These are phyloP conservation scores for Leishmania lainsoni DNA, from an alignment of 208 protist species.

Conservation along the genomic window DNA sequence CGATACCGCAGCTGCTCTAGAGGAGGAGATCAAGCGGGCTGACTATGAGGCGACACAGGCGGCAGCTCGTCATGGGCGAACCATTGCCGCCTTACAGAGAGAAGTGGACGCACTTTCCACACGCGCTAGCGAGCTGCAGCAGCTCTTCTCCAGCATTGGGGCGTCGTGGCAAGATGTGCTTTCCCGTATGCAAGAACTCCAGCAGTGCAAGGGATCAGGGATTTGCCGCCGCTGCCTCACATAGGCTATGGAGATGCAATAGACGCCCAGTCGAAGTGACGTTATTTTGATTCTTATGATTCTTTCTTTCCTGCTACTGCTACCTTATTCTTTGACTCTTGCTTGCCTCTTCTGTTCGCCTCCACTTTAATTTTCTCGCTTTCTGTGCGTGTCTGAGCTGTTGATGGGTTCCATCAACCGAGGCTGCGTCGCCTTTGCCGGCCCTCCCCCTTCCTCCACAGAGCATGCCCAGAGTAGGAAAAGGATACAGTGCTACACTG, in stretches of 20 bases:
- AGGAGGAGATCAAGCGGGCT: slow-evolving; percentile 34
- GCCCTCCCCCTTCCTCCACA: background rate
- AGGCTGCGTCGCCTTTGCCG: background rate
- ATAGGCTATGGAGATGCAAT: background rate
- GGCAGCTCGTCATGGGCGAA: slow-evolving; percentile 24
- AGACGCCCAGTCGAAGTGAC: background rate
- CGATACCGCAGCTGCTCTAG: slow-evolving; percentile 6
- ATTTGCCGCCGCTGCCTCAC: slow-evolving; percentile 16
- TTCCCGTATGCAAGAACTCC: slow-evolving; percentile 6
- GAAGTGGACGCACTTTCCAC: slow-evolving; percentile 59
- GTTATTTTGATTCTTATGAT: background rate
- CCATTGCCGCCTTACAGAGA: slow-evolving; percentile 33
- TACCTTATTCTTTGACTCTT: background rate
- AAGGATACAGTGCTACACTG: background rate
- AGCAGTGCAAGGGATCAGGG: slow-evolving; percentile 18
- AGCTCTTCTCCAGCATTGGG: slow-evolving; percentile 17
- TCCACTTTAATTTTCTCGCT: background rate
- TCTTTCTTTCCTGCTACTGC: background rate
- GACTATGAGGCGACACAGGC: slow-evolving; percentile 38
- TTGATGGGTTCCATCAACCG: background rate
- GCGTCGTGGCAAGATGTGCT: slow-evolving; percentile 14
- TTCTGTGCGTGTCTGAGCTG: background rate
- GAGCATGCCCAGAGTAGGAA: background rate
- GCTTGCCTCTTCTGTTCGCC: background rate
- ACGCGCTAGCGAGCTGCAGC: slow-evolving; percentile 35